phyloP scores from a whole-genome alignment of 2,329 filamentous ascomycete genomes.

The Colletotrichum orchidophilum region DNA sequence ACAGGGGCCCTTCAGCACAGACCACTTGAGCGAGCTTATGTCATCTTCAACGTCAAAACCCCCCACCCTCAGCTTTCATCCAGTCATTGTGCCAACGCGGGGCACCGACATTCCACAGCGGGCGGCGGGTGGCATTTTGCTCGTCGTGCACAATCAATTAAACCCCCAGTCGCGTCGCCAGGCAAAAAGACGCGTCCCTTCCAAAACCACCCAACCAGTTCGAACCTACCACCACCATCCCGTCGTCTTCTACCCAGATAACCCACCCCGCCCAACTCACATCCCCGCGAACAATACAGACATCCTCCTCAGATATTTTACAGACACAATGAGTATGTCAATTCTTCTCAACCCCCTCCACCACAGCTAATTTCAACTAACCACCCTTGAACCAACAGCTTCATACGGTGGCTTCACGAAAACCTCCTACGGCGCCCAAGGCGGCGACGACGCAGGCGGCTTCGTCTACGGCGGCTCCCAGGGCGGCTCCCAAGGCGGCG shows the following conservation, averaged over 20 bases:
- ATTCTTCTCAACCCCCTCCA: too few relatives aligned
- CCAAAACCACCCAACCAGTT: conserved; percentile 28
- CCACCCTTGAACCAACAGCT: conserved; percentile 42
- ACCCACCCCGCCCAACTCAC: neutral
- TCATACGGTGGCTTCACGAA: conserved; percentile 55
- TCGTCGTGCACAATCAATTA: conserved; percentile 25
- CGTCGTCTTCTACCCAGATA: neutral
- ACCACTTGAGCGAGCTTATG: neutral
- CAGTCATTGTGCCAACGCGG: neutral
- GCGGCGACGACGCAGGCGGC: conserved; percentile 69
- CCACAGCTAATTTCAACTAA: neutral
- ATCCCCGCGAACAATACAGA: neutral
- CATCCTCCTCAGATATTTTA: neutral
- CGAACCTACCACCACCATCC: conserved; percentile 28
- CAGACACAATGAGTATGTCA: conserved; percentile 5
- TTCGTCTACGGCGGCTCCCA: conserved; percentile 70
- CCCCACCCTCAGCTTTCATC: neutral
- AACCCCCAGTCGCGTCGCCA: conserved; percentile 27
- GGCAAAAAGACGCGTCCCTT: conserved; percentile 26
- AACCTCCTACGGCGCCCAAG: conserved; percentile 66
- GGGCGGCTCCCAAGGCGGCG: conserved; percentile 66
- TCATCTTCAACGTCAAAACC: neutral
- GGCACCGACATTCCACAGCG: conserved; percentile 11
- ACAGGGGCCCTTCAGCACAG: neutral
- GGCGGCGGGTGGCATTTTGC: neutral